Evolutionary conservation across 805 yeast species (phyloP).

Genomic region (Candida odintsovae): DNA sequence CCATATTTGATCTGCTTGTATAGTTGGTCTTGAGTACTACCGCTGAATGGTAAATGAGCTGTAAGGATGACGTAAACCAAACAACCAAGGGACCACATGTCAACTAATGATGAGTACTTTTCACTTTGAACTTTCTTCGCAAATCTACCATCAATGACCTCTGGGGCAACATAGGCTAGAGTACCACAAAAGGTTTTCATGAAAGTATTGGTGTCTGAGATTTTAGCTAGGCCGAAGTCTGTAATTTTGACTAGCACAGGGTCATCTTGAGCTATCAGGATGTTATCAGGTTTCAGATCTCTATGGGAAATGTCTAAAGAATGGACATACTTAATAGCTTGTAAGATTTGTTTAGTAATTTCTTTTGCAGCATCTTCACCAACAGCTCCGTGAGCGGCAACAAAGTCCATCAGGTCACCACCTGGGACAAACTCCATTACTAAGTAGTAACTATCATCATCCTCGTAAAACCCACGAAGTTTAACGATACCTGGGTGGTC

Average conservation of each 20-base stretch:
- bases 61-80: slow-evolving; percentile 86
- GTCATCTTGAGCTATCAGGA: slow-evolving; percentile 82
- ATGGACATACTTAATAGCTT: slow-evolving; percentile 86
- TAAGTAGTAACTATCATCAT: slow-evolving; percentile 69
- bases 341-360: slow-evolving; percentile 75
- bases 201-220: slow-evolving; percentile 74
- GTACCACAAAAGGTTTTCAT: slow-evolving; percentile 98
- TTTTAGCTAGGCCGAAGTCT: slow-evolving; percentile 94
- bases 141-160: slow-evolving; percentile 50
- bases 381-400: slow-evolving; percentile 85
- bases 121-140: slow-evolving; percentile 22
- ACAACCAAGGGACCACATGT: slow-evolving; percentile 98
- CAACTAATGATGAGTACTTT: slow-evolving; percentile 79
- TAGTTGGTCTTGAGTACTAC: slow-evolving; percentile 81
- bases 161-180: slow-evolving; percentile 95
- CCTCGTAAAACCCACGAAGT: slow-evolving; percentile 81
- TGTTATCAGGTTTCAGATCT: slow-evolving; percentile 94
- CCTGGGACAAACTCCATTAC: slow-evolving; percentile 97
- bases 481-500: slow-evolving; percentile 83
- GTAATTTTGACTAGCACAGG: slow-evolving; percentile 91
- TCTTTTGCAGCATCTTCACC: slow-evolving; percentile 89
- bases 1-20: slow-evolving; percentile 74
- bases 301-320: slow-evolving; percentile 89
- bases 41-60: slow-evolving; percentile 92
- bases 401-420: slow-evolving; percentile 97